Evolutionary conservation across 805 yeast species (phyloP), one percentile per base, ranked within the genome.

Genomic region (Starmerella tilneyi): DNA sequence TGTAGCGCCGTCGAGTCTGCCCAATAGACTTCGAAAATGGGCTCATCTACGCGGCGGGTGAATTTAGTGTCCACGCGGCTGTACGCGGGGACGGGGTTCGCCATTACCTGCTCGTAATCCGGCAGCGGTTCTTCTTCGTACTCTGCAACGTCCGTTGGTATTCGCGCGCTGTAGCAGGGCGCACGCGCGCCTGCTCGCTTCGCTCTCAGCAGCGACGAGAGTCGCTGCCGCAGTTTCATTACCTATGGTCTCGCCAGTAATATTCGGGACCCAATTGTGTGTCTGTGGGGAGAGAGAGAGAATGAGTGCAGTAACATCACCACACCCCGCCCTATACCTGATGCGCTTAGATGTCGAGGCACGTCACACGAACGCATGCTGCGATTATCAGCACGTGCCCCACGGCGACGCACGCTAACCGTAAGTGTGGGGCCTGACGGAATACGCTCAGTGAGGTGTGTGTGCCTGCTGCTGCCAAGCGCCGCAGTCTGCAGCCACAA

Each of bases 201-300:
- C 15, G 38, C 19, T 19, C 12, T 20, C 20, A 34, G 38, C 38
- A 21, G 11, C 38, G 22, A 27, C 27, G 38, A 15, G 22, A 36
- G 29, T 19, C 40, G 40, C 40, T 36, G 40, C 19, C 30, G 40
- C 40, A 36, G 30, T 36, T 24, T 36, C 40, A 36, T 36, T 1
- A 15, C 20, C 16, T 9, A 23, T 33, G 9, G 12, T n/a, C 15
- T 20, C 30, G 16, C 16, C 30, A 28, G 30, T n/a, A n/a, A n/a
- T n/a, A n/a, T n/a, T n/a, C n/a, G n/a, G n/a, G n/a, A n/a, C n/a
- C n/a, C n/a, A n/a, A n/a, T n/a, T n/a, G n/a, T n/a, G n/a, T n/a
- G n/a, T n/a, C n/a, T n/a, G n/a, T n/a, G n/a, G n/a, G n/a, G n/a
- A n/a, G n/a, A n/a, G n/a, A n/a, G n/a, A n/a, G n/a, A n/a, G n/a